Evolutionary conservation across 192 early-diverging fungal species (phyloP).

Genomic region (Rhizophlyctis rosea): DNA sequence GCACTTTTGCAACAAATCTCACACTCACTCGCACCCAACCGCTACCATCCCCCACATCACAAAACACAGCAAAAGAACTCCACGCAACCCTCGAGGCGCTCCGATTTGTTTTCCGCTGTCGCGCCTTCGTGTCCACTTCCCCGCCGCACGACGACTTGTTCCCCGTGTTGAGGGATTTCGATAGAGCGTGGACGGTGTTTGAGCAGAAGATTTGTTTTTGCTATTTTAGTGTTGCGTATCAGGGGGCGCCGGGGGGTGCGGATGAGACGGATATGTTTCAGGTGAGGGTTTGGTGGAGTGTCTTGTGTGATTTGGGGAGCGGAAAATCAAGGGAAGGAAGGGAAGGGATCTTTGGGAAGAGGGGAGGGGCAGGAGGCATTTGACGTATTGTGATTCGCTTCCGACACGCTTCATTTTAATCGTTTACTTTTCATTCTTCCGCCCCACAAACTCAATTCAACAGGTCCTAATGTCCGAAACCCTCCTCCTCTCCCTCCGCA

Average conservation of each 20-base stretch:
- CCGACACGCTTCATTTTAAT: neutral
- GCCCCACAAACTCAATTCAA: slow-evolving; percentile 19
- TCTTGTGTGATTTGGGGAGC: neutral
- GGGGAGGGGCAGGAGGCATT: no score
- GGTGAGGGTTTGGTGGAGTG: slow-evolving; percentile 36
- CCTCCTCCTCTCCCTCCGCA: slow-evolving; percentile 41
- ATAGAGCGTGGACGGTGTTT: slow-evolving; percentile 63
- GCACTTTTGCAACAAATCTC: neutral
- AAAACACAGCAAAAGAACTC: slow-evolving; percentile 34
- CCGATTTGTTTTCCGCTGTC: slow-evolving; percentile 45
- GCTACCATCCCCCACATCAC: neutral
- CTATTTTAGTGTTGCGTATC: slow-evolving; percentile 59
- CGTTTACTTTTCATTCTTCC: neutral
- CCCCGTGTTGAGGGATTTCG: slow-evolving; percentile 60
- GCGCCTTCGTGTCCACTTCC: slow-evolving; percentile 19
- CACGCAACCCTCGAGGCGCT: slow-evolving; percentile 55
- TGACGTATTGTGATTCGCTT: neutral
- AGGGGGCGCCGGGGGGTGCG: slow-evolving; percentile 34
- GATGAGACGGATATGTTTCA: slow-evolving; percentile 53
- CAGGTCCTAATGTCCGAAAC: slow-evolving; percentile 64
- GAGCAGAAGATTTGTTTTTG: slow-evolving; percentile 68
- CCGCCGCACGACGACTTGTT: slow-evolving; percentile 44
- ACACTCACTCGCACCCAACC: neutral
- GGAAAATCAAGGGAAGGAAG: no score
- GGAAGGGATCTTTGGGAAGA: no score